Evolutionary conservation across 192 early-diverging fungal genomes (phyloP), one percentile per base, ranked within the genome.

Genomic region (Dissophora globulifera): DNA sequence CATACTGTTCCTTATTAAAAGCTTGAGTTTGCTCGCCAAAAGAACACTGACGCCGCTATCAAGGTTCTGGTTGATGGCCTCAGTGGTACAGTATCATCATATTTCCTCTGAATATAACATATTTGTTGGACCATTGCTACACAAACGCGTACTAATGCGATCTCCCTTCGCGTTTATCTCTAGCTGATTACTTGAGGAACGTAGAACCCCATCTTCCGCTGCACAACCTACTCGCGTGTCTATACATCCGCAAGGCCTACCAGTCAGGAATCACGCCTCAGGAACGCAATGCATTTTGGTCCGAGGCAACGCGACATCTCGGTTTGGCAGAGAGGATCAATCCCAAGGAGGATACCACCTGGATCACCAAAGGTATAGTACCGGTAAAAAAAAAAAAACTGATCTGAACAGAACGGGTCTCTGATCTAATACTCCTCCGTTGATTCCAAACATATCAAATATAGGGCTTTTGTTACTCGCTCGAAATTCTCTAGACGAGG

Each of bases 251-350:
- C 49, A 83, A 85, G 65, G 90, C 91, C 20, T 79, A 82, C 55
- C 55, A 79, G 31, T 52, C 75, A 20, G 51, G 48, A 16, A 58
- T 50, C 6, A 54, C 60, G 19, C 64, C 66, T 16, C 66, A 78
- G 0, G 72, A 87, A 33, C 82, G 84, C 50, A 82, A 90, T 19
- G 67, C 86, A 47, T 82, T 82, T 50, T 71, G 93, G 47, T 70
- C 81, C 41, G 81, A 88, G 70, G 96, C 95, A 0, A 91, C 92
- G 0, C 85, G 89, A 48, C 81, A 91, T 45, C 79, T 95, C 19
- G 94, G 93, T 52, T 84, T 89, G 42, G 92, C 93, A 20, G 89
- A 91, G 63, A 82, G 85, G 35, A 88, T 96, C 53, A 88, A 91
- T 67, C 79, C 81, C 38, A 80, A 81, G 22, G 87, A 96, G 41